These are phyloP conservation scores for Acer negundo DNA, from an alignment of 345 rosid genomes.

Conservation along the genomic window DNA sequence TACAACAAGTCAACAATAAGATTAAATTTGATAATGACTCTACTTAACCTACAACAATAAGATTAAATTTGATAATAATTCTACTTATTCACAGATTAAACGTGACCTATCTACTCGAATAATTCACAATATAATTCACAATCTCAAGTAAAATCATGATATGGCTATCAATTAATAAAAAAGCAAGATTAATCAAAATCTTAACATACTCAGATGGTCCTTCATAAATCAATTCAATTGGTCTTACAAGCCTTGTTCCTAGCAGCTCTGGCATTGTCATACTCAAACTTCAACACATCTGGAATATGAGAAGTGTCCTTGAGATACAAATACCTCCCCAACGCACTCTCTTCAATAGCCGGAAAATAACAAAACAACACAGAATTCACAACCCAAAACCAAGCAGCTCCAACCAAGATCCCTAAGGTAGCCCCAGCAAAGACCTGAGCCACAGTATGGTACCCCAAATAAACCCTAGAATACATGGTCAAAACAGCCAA, in stretches of 20 bases:
- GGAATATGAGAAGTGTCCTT: slow-evolving; percentile 95
- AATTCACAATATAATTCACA: not conserved
- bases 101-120: not conserved
- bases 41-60: not conserved
- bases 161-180: not conserved
- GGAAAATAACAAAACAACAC: slow-evolving; percentile 54
- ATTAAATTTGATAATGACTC: not conserved
- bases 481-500: slow-evolving; percentile 75
- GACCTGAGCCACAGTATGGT: slow-evolving; percentile 85
- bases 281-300: slow-evolving; percentile 88
- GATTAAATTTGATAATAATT: not conserved
- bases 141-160: not conserved
- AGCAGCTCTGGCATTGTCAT: slow-evolving; percentile 87
- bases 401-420: slow-evolving; percentile 53
- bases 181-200: not conserved
- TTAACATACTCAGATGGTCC: slow-evolving; percentile 29
- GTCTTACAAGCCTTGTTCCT: slow-evolving; percentile 53
- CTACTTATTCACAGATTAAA: too few species aligned
- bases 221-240: slow-evolving; percentile 54
- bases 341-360: slow-evolving; percentile 69
- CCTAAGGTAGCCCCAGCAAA: slow-evolving; percentile 82
- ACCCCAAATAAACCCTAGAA: slow-evolving; percentile 94
- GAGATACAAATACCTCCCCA: slow-evolving; percentile 73
- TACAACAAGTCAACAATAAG: not conserved
- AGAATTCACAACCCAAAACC: slow-evolving; percentile 86